These are phyloP conservation scores for Amylocystis lapponica DNA, from an alignment of 768 basidiomycete species.

Conservation along the genomic window DNA sequence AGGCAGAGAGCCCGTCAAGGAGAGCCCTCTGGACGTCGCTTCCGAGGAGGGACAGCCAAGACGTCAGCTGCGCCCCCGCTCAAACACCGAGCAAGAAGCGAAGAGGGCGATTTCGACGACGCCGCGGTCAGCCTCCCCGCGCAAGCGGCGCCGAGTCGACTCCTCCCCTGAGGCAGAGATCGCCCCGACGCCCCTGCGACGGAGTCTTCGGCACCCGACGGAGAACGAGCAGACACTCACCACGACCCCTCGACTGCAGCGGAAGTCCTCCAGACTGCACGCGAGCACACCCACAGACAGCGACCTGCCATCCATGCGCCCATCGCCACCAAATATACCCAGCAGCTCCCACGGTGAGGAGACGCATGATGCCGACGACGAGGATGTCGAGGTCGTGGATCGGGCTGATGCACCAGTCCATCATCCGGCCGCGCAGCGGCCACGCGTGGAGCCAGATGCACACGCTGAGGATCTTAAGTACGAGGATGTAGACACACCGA, in stretches of 20 bases:
- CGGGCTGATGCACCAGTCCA: neutral
- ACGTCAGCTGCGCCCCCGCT: constrained; percentile 26
- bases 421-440: too few species aligned
- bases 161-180: constrained; percentile 19
- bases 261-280: constrained; percentile 5
- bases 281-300: constrained; percentile 5
- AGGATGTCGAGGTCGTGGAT: neutral
- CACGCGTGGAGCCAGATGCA: constrained; percentile 4
- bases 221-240: neutral
- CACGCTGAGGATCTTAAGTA: constrained; percentile 35
- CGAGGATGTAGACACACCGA: constrained; percentile 50
- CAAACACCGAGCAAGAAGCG: constrained; percentile 17
- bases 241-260: constrained; percentile 3
- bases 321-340: neutral
- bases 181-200: constrained; percentile 5
- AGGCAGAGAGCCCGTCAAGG: too few species aligned
- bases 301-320: too few species aligned
- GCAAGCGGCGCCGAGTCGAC: constrained; percentile 27
- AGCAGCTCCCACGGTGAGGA: neutral
- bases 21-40: too few species aligned
- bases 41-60: constrained; percentile 21
- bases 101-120: constrained; percentile 9
- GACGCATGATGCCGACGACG: neutral
- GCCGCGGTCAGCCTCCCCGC: constrained; percentile 13
- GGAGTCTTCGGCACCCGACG: constrained; percentile 3